Evolutionary conservation across 2,329 filamentous ascomycete genomes (phyloP).

Genomic region (Stachybotrys echinatus): DNA sequence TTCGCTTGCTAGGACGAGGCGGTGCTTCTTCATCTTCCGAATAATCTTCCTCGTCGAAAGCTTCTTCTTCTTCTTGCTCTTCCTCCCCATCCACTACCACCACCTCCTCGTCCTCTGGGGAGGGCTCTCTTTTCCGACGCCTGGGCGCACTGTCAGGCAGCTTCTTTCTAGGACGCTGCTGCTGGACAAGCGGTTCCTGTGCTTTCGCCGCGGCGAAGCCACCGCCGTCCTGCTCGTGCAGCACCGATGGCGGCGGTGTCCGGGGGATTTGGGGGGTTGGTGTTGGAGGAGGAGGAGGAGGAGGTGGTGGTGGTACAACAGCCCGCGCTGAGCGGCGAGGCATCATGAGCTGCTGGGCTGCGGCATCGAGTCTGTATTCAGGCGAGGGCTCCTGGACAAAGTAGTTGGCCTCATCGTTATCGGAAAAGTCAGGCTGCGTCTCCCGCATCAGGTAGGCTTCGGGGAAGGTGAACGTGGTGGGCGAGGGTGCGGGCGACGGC

Average conservation of each 20-base stretch:
- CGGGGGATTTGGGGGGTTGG: neutral
- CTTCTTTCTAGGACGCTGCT: neutral
- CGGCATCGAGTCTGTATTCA: neutral
- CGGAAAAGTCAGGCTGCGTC: neutral
- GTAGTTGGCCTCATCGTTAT: neutral
- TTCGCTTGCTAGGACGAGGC: neutral
- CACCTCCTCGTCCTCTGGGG: too few relatives aligned
- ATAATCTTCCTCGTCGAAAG: neutral
- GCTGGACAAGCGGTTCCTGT: neutral
- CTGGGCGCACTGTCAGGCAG: neutral
- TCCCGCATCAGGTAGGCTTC: neutral
- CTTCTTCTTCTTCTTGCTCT: neutral
- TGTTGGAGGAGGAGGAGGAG: too few relatives aligned
- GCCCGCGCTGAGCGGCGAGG: neutral
- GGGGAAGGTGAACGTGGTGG: neutral
- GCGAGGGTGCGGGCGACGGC: neutral
- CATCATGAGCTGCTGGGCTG: neutral
- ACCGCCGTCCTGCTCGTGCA: neutral
- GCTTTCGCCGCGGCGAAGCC: neutral
- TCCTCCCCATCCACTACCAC: neutral
- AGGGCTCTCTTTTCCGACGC: neutral
- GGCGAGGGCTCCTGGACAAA: neutral
- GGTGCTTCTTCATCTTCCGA: neutral
- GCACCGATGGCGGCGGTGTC: neutral
- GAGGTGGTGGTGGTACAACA: neutral